Evolutionary conservation across 139 green algal genomes (phyloP).

Genomic region (Tetraselmis chui): DNA sequence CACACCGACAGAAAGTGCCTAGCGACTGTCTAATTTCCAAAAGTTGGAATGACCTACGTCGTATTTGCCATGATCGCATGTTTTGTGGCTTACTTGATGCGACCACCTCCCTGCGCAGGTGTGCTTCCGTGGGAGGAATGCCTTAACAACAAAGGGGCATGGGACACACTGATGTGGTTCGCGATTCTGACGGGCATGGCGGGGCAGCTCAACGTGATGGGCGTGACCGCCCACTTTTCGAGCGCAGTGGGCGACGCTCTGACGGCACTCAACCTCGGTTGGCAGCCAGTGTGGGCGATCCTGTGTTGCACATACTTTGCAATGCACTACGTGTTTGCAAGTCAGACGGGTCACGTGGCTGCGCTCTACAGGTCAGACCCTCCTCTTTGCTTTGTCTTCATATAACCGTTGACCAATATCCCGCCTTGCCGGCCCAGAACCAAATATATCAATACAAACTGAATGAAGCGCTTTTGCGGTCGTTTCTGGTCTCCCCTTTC

Average conservation of each 20-base stretch:
- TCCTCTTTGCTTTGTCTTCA: too few species aligned
- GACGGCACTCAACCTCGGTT: constrained; percentile 55
- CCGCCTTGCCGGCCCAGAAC: too few species aligned
- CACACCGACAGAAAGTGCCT: too few species aligned
- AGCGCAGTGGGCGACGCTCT: constrained; percentile 45
- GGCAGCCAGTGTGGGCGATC: constrained; percentile 67
- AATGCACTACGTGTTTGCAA: constrained; percentile 96
- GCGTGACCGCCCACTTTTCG: constrained; percentile 64
- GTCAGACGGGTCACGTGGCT: constrained; percentile 91
- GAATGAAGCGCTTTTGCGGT: too few species aligned
- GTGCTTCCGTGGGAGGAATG: constrained; percentile 89
- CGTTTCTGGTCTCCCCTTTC: too few species aligned
- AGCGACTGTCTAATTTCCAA: too few species aligned
- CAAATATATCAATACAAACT: too few species aligned
- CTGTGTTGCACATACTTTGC: constrained; percentile 83
- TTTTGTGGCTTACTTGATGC: too few species aligned
- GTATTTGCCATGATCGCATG: too few species aligned
- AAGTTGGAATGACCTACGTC: too few species aligned
- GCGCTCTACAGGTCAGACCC: constrained; percentile 64
- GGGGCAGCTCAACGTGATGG: constrained; percentile 59
- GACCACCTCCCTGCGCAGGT: constrained; percentile 20
- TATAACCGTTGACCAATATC: too few species aligned
- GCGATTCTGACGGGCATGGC: constrained; percentile 88
- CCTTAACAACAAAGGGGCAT: constrained; percentile 85
- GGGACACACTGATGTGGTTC: constrained; percentile 96